Percentiles rank a stretch among this genome's conserved stretches.
phyloP scores from a whole-genome alignment of 371 early-diverging fungal species.

The Rhizopus microsporus region DNA sequence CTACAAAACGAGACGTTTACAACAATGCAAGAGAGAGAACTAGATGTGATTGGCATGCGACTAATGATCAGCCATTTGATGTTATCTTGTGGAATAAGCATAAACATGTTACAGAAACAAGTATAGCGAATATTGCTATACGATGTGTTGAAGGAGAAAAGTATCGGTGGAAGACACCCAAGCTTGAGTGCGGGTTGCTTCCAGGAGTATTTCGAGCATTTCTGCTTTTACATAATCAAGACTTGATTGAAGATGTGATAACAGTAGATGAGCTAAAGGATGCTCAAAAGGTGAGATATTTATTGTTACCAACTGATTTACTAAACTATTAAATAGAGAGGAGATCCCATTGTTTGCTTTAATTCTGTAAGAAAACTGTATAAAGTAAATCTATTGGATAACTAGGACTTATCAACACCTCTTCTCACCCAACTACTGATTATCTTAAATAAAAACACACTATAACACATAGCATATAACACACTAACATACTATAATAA shows the following conservation, averaged over 20 bases:
- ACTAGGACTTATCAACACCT: no score
- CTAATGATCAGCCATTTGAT: slow-evolving; percentile 45
- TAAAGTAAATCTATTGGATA: slow-evolving; percentile 13
- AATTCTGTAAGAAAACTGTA: slow-evolving; percentile 58
- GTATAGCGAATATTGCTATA: slow-evolving; percentile 64
- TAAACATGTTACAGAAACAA: slow-evolving; percentile 56
- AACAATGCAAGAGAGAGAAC: slow-evolving; percentile 47
- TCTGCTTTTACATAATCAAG: slow-evolving; percentile 29
- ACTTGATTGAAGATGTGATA: slow-evolving; percentile 38
- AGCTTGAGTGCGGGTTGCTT: slow-evolving; percentile 44
- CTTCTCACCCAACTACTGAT: no score
- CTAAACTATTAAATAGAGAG: slow-evolving; percentile 16
- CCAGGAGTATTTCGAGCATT: slow-evolving; percentile 54
- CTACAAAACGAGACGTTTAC: slow-evolving; percentile 58
- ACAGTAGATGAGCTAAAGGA: slow-evolving; percentile 44
- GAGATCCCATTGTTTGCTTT: slow-evolving; percentile 49
- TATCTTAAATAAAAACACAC: no score
- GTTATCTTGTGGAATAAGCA: slow-evolving; percentile 57
- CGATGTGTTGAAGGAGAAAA: slow-evolving; percentile 22
- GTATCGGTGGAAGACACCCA: slow-evolving; percentile 52
- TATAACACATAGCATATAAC: no score
- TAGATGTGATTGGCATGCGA: slow-evolving; percentile 32
- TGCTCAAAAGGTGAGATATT: slow-evolving; percentile 41
- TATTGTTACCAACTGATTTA: slow-evolving; percentile 1
- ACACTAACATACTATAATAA: no score